Conservation (phyloP, 495 filamentous ascomycete genomes). For the Podospora pseudoanserina region DNA sequence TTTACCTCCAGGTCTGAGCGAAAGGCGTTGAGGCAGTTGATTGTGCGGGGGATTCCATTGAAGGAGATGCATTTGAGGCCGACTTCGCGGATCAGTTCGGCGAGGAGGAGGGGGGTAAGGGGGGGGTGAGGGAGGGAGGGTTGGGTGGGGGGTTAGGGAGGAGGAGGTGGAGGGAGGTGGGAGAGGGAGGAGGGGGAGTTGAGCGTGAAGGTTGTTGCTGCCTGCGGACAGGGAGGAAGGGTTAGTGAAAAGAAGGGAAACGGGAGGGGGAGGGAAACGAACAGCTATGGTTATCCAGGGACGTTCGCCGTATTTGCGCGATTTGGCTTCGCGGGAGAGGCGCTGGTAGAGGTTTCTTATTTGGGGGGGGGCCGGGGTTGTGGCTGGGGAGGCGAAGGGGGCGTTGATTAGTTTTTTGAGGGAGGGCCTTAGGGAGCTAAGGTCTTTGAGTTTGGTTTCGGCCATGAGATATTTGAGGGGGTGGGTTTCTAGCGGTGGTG, state of each 20-base stretch:
- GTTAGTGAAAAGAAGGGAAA: not conserved
- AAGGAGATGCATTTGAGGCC: constrained; percentile 80
- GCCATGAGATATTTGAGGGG: not conserved
- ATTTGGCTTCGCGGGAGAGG: constrained; percentile 52
- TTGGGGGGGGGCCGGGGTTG: constrained; percentile 57
- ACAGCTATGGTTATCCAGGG: constrained; percentile 67
- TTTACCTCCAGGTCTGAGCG: constrained; percentile 46
- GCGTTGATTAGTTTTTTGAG: constrained; percentile 72
- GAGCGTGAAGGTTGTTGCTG: constrained; percentile 38
- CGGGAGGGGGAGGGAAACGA: constrained; percentile 16
- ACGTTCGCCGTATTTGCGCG: constrained; percentile 53
- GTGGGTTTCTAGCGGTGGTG: not conserved
- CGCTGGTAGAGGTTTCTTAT: constrained; percentile 58
- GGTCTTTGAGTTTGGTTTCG: not conserved
- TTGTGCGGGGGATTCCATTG: constrained; percentile 78
- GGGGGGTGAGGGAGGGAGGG: constrained; percentile 37
- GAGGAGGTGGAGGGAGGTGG: constrained; percentile 38
- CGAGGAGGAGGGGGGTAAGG: constrained; percentile 48
- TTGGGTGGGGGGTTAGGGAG: constrained; percentile 39
- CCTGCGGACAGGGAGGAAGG: constrained; percentile 18
- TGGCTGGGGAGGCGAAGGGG: constrained; percentile 61
- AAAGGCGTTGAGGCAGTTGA: constrained; percentile 73
- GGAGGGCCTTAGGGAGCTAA: constrained; percentile 12
- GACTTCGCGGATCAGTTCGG: constrained; percentile 74
- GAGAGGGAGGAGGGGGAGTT: constrained; percentile 35